Evolutionary conservation across 129 eudicot species (phyloP).

Genomic region (Deinandra increscens): DNA sequence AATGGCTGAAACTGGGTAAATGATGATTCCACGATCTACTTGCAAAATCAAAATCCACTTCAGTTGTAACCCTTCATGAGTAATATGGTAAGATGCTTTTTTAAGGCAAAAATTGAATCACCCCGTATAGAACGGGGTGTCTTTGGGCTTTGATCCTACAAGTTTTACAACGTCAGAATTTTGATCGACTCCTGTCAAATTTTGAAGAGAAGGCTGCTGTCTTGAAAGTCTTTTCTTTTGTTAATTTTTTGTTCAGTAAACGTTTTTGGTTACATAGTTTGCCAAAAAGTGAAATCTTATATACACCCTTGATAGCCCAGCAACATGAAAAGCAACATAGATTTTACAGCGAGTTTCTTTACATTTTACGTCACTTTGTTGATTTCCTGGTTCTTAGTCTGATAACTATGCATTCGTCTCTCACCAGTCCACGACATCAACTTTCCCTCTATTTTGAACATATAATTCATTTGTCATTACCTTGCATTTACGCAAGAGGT

Average conservation of each 20-base stretch:
- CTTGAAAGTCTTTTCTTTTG: not conserved
- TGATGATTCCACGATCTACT: slow-evolving; percentile 29
- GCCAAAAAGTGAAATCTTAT: not conserved
- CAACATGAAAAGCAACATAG: no score
- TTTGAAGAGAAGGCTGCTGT: not conserved
- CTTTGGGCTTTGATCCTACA: no score
- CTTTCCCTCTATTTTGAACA: not conserved
- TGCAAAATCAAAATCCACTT: slow-evolving; percentile 23
- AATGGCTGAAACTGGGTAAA: slow-evolving; percentile 18
- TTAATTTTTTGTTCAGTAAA: no score
- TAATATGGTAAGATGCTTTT: slow-evolving; percentile 54
- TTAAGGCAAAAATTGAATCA: no score
- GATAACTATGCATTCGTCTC: not conserved
- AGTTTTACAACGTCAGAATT: no score
- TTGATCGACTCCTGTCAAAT: not conserved
- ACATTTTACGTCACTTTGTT: not conserved
- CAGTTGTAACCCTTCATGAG: slow-evolving; percentile 23
- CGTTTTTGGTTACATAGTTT: no score
- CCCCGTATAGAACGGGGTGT: no score
- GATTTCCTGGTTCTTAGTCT: no score
- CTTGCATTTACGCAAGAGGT: no score
- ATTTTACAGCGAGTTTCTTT: not conserved
- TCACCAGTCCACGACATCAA: not conserved
- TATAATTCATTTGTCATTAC: no score
- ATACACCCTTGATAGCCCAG: not conserved